Conservation (phyloP, 805 yeast genomes). For the Yarrowia bubula region DNA sequence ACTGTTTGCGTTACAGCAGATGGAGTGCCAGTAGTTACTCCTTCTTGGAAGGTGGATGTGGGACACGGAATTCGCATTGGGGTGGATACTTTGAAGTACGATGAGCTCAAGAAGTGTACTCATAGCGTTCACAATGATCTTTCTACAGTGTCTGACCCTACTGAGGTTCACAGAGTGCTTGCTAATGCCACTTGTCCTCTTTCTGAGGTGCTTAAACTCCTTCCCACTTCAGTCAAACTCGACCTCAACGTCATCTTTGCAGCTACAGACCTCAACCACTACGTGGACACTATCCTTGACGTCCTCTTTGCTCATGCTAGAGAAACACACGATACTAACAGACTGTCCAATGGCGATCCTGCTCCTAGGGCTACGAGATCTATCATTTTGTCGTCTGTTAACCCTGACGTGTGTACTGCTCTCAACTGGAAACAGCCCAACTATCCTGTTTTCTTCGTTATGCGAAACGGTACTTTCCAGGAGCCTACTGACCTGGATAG, state of each 20-base stretch:
- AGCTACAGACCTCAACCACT: slow-evolving; percentile 58
- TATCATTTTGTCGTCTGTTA: slow-evolving; percentile 78
- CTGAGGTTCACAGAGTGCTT: slow-evolving; percentile 46
- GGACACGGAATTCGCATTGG: slow-evolving; percentile 51
- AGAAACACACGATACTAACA: slow-evolving; percentile 34
- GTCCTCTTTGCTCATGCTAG: slow-evolving; percentile 76
- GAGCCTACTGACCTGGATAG: slow-evolving; percentile 36
- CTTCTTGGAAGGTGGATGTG: slow-evolving; percentile 30
- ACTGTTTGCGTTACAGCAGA: slow-evolving; percentile 73
- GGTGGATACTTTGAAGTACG: slow-evolving; percentile 35
- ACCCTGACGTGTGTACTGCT: slow-evolving; percentile 87
- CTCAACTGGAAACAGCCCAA: slow-evolving; percentile 98
- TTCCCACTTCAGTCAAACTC: slow-evolving; percentile 57
- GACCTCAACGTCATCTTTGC: slow-evolving; percentile 33
- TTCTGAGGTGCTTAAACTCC: slow-evolving; percentile 52
- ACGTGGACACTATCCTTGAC: slow-evolving; percentile 69
- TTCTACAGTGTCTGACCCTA: slow-evolving; percentile 34
- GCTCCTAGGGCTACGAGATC: slow-evolving; percentile 48
- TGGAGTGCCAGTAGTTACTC: slow-evolving; percentile 70
- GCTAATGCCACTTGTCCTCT: slow-evolving; percentile 57
- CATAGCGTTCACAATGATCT: background rate
- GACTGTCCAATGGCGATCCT: slow-evolving; percentile 26
- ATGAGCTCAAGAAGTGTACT: slow-evolving; percentile 14
- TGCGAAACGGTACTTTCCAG: slow-evolving; percentile 48
- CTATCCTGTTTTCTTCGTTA: slow-evolving; percentile 85